Conservation (phyloP, 1,284 basidiomycete species). For the Ustilago curta region DNA sequence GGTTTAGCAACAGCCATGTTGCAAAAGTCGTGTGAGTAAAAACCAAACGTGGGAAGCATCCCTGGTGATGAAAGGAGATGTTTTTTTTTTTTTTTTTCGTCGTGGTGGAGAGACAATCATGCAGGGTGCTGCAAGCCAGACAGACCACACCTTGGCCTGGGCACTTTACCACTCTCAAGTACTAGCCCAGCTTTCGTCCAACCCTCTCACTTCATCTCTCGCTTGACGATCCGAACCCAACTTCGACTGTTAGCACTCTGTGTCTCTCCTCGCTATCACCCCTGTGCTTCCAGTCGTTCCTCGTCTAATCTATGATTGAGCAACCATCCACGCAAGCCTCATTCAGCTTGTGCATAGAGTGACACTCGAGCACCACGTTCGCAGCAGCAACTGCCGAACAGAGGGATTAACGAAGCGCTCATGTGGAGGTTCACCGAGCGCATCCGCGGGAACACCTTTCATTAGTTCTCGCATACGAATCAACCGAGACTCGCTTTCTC, state of each 20-base stretch:
- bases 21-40: neutral
- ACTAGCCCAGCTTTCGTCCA: neutral
- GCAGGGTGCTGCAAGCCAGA: slow-evolving; percentile 10
- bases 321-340: neutral
- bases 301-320: neutral
- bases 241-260: neutral
- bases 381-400: too few relatives aligned
- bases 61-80: too few relatives aligned
- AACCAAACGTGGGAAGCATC: too few relatives aligned
- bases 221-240: slow-evolving; percentile 2
- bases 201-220: neutral
- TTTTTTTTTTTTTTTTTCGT: too few relatives aligned
- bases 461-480: too few relatives aligned
- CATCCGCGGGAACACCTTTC: too few relatives aligned
- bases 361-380: neutral
- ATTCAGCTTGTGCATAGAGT: neutral
- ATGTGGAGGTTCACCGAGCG: slow-evolving; percentile 1
- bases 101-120: neutral
- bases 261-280: neutral
- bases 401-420: too few relatives aligned
- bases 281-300: neutral
- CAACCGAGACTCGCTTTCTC: slow-evolving; percentile 10
- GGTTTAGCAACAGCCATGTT: neutral
- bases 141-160: neutral
- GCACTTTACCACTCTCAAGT: slow-evolving; percentile 4